Base-by-base conservation (phyloP, 2,329 filamentous ascomycete genomes). In the Coniochaeta pulveracea region DNA sequence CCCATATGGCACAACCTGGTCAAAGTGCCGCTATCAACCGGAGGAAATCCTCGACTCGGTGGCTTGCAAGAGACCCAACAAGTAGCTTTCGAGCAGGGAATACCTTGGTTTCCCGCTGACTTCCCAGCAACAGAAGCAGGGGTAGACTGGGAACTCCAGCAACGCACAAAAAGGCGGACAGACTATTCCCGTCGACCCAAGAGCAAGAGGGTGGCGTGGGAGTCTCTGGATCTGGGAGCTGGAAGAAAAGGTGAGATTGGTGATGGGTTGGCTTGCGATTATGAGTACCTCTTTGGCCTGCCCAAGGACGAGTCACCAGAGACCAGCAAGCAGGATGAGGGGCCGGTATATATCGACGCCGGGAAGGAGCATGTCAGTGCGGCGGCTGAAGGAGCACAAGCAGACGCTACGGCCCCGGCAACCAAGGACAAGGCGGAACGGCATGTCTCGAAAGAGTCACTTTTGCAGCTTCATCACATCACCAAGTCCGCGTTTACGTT, bases 1-100 rank as follows among this genome's bases (percentile, higher is more conserved):
- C 75, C 85, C 0, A 65, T 95, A 19, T 98, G 91, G 91, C 80
- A 89, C 46, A 77, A 75, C 29, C 58, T 96, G 10, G 80, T 93
- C 58, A 85, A 85, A 49, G 85, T 79, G 38, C 84, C 85, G 0
- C 64, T 93, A 1, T 81, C 77, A 0, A 81, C 77, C 1, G 86
- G 86, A 6, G 79, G 80, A 0, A 93, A 85, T 38, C 81, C 85
- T 2, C 69, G 80, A 16, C 85, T 93, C 44, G 89, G 84, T 2
- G 89, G 91, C 0, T 48, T 95, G 19, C 68, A 84, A 27, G 82
- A 98, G 55, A 66, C 76, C 33, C 72, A 77, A 22, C 89, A 96
- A 51, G 67, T 93, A 15, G 63, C 76, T 1, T 93, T 94, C 49
- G 88, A 96, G 57, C 72, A 76, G 14, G 75, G 75, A 1, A 59